Conservation (phyloP, 2,329 filamentous ascomycete species). For the Exophiala sp. region DNA sequence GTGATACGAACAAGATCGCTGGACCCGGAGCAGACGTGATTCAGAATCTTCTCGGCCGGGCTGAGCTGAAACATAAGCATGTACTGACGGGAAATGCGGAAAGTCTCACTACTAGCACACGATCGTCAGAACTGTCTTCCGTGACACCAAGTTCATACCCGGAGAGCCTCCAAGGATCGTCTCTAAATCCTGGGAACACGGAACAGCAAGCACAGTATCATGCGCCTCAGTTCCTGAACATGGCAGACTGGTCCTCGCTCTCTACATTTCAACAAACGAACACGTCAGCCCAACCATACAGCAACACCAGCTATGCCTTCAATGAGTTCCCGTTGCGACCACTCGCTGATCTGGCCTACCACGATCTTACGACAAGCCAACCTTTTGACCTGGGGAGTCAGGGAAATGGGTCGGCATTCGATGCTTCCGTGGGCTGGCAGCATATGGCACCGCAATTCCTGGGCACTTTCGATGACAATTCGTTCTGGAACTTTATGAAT, state of each 20-base stretch:
- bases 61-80: constrained; percentile 10
- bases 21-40: constrained; percentile 15
- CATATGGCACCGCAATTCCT: background rate
- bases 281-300: background rate
- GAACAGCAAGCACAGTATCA: constrained; percentile 1
- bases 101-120: background rate
- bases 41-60: constrained; percentile 12
- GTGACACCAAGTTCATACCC: constrained; percentile 3
- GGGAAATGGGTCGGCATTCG: background rate
- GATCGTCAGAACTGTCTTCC: constrained; percentile 1
- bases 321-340: constrained; percentile 6
- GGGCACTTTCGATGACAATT: background rate
- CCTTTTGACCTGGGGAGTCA: background rate
- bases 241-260: constrained; percentile 5
- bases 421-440: background rate
- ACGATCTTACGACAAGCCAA: background rate
- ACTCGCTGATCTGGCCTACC: constrained; percentile 3
- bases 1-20: constrained; percentile 7
- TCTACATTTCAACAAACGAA: background rate
- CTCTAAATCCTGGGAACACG: too few species aligned
- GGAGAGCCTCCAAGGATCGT: background rate
- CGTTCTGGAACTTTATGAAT: background rate
- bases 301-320: constrained; percentile 1
- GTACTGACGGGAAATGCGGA: background rate
- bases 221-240: background rate